Base-by-base conservation (phyloP, 768 basidiomycete species). In the Russula virescens region DNA sequence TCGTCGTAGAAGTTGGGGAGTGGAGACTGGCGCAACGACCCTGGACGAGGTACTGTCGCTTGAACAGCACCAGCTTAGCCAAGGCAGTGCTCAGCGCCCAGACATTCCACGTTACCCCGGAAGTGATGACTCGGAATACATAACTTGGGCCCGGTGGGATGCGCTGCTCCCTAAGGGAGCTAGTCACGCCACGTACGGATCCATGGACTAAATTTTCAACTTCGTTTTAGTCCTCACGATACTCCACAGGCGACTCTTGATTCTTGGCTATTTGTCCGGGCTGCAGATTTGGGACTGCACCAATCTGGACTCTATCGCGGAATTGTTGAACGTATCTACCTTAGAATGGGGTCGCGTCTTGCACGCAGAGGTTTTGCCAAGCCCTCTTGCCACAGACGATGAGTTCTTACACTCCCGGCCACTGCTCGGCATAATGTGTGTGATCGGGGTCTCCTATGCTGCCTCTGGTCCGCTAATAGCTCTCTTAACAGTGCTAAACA, bases 281-380 rank as follows among this genome's bases (percentile, higher is more conserved):
- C 68, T 88, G 45, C 81, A 86, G 68, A 75, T 86, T 21, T 88
- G 85, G 85, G 84, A 87, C 66, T 82, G 81, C 66, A 76, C 80
- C 14, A 76, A 81, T 62, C 71, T 87, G 10, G 80, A 74, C 58
- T 67, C 78, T 1, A 76, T 84, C 7, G 71, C 73, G 2, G 86
- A 88, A 66, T 64, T 86, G 3, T 70, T 88, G 61, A 83, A 86
- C 62, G 61, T 88, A 38, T 66, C 74, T 10, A 74, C 69, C 58
- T 45, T 72, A 31, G 68, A 70, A 13, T 78, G 73, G 77, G 75
- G 74, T 9, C 63, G 66, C 43, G 64, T 74, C 55, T 68, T 71
- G 45, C 75, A 75, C 62, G 81, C 79, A 42, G 75, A 71, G 34
- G 72, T 83, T 14, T 70, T 86, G 11, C 74, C 75, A 1, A 51